phyloP scores from a whole-genome alignment of 768 basidiomycete genomes.

The button mushroom (Agaricus bisporus) region DNA sequence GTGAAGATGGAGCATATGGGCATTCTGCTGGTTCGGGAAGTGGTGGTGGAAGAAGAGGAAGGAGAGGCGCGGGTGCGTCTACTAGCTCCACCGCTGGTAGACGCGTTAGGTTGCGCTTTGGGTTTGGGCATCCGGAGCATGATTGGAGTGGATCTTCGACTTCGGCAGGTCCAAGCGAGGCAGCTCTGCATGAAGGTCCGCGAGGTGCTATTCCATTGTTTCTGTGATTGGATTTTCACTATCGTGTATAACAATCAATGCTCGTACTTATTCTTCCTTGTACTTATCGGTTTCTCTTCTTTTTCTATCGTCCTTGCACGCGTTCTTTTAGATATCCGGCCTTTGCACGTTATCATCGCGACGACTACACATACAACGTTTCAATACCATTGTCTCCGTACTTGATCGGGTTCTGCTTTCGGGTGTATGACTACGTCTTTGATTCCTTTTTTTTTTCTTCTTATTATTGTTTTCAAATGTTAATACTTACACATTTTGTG shows the following conservation, averaged over 20 bases:
- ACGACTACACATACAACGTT: neutral
- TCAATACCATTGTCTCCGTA: neutral
- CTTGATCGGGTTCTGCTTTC: neutral
- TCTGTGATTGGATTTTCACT: constrained; percentile 20
- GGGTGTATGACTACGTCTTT: neutral
- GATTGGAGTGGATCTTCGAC: neutral
- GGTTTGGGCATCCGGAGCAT: neutral
- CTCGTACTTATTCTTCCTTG: neutral
- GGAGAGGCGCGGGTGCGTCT: constrained; percentile 21
- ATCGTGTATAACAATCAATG: neutral
- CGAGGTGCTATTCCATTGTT: constrained; percentile 40
- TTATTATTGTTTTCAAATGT: neutral
- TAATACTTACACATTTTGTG: neutral
- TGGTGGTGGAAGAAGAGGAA: constrained; percentile 10
- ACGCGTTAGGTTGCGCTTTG: neutral
- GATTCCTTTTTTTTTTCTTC: neutral
- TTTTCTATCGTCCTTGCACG: neutral
- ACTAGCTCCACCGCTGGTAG: neutral
- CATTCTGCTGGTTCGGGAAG: neutral
- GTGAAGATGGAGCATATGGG: constrained; percentile 18
- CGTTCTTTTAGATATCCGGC: neutral
- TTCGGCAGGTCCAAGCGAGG: neutral
- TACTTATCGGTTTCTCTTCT: neutral
- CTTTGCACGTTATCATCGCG: neutral
- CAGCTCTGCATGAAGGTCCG: constrained; percentile 3